phyloP scores from a whole-genome alignment of 331 rosid genomes.

The Malus hybrid region DNA sequence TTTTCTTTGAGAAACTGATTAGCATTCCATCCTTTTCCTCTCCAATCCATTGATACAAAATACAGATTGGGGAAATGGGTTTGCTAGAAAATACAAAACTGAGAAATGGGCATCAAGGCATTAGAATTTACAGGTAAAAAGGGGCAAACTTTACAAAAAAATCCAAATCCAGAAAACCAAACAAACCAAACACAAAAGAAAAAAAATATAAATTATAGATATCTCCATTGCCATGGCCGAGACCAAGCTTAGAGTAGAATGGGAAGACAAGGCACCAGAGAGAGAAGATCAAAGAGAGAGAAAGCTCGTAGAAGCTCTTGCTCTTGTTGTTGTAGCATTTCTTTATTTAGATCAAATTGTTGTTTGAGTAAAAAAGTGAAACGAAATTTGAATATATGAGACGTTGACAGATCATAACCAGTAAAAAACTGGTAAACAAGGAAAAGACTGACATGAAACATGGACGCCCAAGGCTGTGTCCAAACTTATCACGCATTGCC shows the following conservation, averaged over 20 bases:
- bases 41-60: not conserved
- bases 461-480: no score
- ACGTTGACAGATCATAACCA: not conserved
- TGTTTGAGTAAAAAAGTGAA: not conserved
- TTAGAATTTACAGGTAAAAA: not conserved
- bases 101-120: not conserved
- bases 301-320: constrained; percentile 48
- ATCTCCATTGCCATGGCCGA: constrained; percentile 60
- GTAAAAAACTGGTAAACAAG: not conserved
- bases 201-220: not conserved
- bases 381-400: not conserved
- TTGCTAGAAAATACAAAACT: not conserved
- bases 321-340: constrained; percentile 19
- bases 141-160: not conserved
- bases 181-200: not conserved
- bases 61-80: not conserved
- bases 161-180: not conserved
- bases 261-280: constrained; percentile 55
- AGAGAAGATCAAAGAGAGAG: constrained; percentile 54
- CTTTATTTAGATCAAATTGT: not conserved
- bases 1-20: not conserved
- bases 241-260: constrained; percentile 47
- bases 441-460: no score
- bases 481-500: no score
- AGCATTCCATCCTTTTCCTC: not conserved